phyloP scores from a whole-genome alignment of 2,329 filamentous ascomycete genomes.

The Epichloe gansuensis region DNA sequence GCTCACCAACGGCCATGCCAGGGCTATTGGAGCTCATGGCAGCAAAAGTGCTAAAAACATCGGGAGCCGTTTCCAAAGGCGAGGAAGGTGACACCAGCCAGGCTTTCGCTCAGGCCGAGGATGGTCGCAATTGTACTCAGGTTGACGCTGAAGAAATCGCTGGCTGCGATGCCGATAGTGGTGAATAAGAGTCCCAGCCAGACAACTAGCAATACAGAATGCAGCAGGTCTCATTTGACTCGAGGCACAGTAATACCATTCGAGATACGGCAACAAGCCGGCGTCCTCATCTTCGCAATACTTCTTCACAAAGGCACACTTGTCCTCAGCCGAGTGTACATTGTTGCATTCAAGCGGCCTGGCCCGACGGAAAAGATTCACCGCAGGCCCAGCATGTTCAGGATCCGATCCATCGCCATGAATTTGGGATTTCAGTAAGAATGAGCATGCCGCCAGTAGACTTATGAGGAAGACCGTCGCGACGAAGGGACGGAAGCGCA shows the following conservation, averaged over 20 bases:
- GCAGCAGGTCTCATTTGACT: conserved; percentile 57
- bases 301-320: conserved; percentile 73
- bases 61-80: conserved; percentile 97
- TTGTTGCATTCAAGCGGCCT: conserved; percentile 53
- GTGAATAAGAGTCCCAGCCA: conserved; percentile 90
- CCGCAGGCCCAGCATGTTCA: not conserved
- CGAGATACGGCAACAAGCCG: conserved; percentile 77
- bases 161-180: conserved; percentile 94
- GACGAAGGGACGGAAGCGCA: conserved; percentile 38
- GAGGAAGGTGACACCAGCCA: conserved; percentile 91
- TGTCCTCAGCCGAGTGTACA: conserved; percentile 64
- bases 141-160: conserved; percentile 97
- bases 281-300: conserved; percentile 86
- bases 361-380: conserved; percentile 14
- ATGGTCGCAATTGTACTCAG: conserved; percentile 83
- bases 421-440: conserved; percentile 18
- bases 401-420: conserved; percentile 2
- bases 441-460: conserved; percentile 32
- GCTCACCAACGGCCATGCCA: conserved; percentile 89
- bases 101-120: conserved; percentile 85
- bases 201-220: conserved; percentile 62
- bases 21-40: conserved; percentile 96
- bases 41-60: conserved; percentile 97
- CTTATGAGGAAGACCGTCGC: conserved; percentile 34
- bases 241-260: conserved; percentile 80